phyloP scores from a whole-genome alignment of 2,329 filamentous ascomycete species.

The Verticillium nubilum region DNA sequence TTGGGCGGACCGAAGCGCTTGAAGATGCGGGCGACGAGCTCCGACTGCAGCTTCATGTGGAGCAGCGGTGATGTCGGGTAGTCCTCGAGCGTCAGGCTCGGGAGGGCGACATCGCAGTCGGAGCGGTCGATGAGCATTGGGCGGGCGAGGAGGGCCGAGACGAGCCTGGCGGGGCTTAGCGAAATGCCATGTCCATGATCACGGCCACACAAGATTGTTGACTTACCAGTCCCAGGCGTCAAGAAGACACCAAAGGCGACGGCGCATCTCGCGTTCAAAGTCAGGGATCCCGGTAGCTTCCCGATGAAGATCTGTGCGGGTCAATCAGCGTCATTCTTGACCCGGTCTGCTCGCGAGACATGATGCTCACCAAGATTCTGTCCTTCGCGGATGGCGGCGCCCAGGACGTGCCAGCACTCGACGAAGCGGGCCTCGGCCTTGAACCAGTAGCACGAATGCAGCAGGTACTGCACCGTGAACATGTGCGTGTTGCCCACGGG shows the following conservation, averaged over 20 bases:
- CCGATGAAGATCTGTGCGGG: background rate
- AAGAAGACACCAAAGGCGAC: slow-evolving; percentile 29
- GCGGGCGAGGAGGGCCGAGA: slow-evolving; percentile 25
- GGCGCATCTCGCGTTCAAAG: slow-evolving; percentile 28
- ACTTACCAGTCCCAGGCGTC: slow-evolving; percentile 32
- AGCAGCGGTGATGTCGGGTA: slow-evolving; percentile 23
- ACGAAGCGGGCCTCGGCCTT: slow-evolving; percentile 29
- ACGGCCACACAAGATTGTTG: background rate
- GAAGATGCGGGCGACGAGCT: slow-evolving; percentile 24
- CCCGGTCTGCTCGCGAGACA: too few relatives aligned
- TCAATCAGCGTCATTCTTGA: too few relatives aligned
- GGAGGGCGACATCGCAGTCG: slow-evolving; percentile 25
- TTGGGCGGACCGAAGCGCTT: slow-evolving; percentile 22
- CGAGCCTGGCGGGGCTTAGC: slow-evolving; percentile 22
- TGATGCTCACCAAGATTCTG: slow-evolving; percentile 25
- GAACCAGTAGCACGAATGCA: slow-evolving; percentile 32
- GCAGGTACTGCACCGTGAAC: slow-evolving; percentile 25
- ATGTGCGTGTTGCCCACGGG: slow-evolving; percentile 26
- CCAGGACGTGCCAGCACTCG: slow-evolving; percentile 31
- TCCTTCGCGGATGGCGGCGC: slow-evolving; percentile 27
- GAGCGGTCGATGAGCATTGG: slow-evolving; percentile 28
- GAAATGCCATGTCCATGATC: background rate
- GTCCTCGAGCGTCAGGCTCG: slow-evolving; percentile 25
- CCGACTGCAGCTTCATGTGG: slow-evolving; percentile 30
- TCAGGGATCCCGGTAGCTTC: slow-evolving; percentile 9